A percentile compares a stretch with the other conserved stretches of the same genome.
These are phyloP conservation scores for Coccomyxa subellipsoidea DNA, from an alignment of 163 green algal genomes.

Conservation along the genomic window DNA sequence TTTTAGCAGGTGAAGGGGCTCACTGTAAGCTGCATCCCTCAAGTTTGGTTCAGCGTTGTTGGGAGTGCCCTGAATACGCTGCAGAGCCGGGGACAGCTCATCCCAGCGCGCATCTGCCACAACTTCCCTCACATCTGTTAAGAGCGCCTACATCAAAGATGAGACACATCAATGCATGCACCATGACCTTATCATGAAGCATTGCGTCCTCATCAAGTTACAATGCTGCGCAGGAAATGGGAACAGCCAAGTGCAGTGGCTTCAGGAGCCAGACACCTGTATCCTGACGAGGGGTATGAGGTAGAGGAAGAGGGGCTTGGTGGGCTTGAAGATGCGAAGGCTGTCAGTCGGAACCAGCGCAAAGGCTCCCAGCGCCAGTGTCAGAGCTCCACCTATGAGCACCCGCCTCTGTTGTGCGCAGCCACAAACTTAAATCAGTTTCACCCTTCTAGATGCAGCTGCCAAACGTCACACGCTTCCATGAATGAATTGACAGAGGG, in stretches of 20 bases:
- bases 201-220: too few species aligned
- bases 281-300: conserved; percentile 61
- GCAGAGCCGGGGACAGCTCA: conserved; percentile 17
- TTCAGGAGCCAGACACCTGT: too few species aligned
- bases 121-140: conserved; percentile 37
- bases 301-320: conserved; percentile 79
- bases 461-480: too few species aligned
- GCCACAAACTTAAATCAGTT: not conserved
- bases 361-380: conserved; percentile 47
- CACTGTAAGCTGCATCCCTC: conserved; percentile 37
- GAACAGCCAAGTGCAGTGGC: too few species aligned
- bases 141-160: conserved; percentile 37
- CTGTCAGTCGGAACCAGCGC: conserved; percentile 69
- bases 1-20: not conserved
- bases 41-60: conserved; percentile 59
- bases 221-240: too few species aligned
- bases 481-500: too few species aligned
- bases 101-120: conserved; percentile 60
- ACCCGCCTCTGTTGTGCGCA: conserved; percentile 52
- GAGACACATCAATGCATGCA: not conserved
- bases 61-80: conserved; percentile 37
- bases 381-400: conserved; percentile 46
- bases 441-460: too few species aligned
- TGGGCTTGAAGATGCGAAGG: conserved; percentile 43
- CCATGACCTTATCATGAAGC: too few species aligned